Base-by-base conservation (phyloP, 441 rosid genomes). In the Kokia cookei region DNA sequence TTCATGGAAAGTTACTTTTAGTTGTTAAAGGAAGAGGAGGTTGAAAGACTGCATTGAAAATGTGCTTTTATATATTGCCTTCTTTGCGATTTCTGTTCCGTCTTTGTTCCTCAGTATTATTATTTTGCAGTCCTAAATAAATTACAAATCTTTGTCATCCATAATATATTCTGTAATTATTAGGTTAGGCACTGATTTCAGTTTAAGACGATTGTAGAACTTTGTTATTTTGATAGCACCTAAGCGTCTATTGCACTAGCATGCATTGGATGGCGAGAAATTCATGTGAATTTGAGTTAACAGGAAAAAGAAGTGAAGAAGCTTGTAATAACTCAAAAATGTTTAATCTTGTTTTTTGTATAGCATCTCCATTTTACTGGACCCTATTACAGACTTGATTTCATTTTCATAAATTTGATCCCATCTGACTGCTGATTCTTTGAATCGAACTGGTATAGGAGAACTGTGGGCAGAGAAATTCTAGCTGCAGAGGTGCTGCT, bases 391-490 rank as follows among this genome's bases (percentile, higher is more conserved):
- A 14, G 27, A 13, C 40, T 54, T 54, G 59, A 19, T 54, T 27
- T 48, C 26, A 24, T 65, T 13, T 48, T 67, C 43, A 12, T 40
- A 57, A 32, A 6, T 73, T 73, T 11, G 24, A 15, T 65, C 53
- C 43, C 57, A 47, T 72, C 17, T 73, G 37, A 24, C 42, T 53
- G 47, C 69, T 11, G 32, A 6, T 79, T 71, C 9, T 42, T 74
- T 64, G 50, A 40, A 50, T 59, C 64, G 55, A 74, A 61, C 51
- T 72, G 60, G 35, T 57, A 37, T 86, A 96, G 99, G 97, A 90
- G 79, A 90, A 82, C 59, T 89, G 84, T 22, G 80, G 81, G 74
- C 91, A 71, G 72, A 85, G 82, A 74, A 81, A 73, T 76, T 77
- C 81, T 65, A 66, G 71, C 71, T 73, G 75, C 42, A 85, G 59